A percentile compares a stretch with the other conserved stretches of the same genome.
Evolutionary conservation across 2,329 filamentous ascomycete species (phyloP).

Genomic region (Colletotrichum musicola): DNA sequence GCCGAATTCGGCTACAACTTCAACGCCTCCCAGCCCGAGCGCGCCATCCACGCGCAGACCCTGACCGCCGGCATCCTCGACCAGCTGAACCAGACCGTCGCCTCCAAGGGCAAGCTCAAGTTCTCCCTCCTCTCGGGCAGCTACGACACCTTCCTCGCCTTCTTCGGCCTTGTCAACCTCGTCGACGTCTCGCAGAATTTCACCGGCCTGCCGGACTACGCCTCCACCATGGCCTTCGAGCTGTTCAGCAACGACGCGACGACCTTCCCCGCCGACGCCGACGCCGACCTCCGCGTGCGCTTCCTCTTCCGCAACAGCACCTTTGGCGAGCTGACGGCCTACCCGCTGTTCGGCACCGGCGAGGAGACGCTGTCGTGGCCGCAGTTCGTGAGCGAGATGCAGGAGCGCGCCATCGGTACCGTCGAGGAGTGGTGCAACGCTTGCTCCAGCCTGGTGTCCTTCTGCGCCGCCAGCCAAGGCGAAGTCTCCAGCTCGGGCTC

Average conservation of each 20-base stretch:
- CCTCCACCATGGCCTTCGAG: constrained; percentile 53
- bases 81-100: constrained; percentile 49
- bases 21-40: constrained; percentile 46
- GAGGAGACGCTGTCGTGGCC: constrained; percentile 47
- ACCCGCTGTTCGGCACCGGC: constrained; percentile 47
- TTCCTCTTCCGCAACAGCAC: constrained; percentile 53
- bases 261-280: constrained; percentile 44
- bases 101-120: constrained; percentile 47
- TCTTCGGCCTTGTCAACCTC: constrained; percentile 48
- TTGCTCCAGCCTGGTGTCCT: constrained; percentile 45
- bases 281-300: constrained; percentile 47
- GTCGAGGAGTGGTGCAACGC: constrained; percentile 48
- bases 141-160: constrained; percentile 53
- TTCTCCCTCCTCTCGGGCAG: constrained; percentile 50
- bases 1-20: constrained; percentile 49
- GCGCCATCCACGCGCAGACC: constrained; percentile 49
- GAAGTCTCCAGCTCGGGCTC: constrained; percentile 30
- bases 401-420: constrained; percentile 45
- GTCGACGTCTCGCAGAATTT: constrained; percentile 46
- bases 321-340: constrained; percentile 44
- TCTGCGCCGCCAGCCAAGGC: constrained; percentile 49
- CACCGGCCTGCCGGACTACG: constrained; percentile 50
- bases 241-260: constrained; percentile 45
- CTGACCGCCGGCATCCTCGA: constrained; percentile 47
- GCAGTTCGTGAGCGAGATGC: constrained; percentile 46